A percentile compares a stretch with the other conserved stretches of the same genome.
These are phyloP conservation scores for Lyophyllum decastes DNA, from an alignment of 768 basidiomycete genomes.

Conservation along the genomic window DNA sequence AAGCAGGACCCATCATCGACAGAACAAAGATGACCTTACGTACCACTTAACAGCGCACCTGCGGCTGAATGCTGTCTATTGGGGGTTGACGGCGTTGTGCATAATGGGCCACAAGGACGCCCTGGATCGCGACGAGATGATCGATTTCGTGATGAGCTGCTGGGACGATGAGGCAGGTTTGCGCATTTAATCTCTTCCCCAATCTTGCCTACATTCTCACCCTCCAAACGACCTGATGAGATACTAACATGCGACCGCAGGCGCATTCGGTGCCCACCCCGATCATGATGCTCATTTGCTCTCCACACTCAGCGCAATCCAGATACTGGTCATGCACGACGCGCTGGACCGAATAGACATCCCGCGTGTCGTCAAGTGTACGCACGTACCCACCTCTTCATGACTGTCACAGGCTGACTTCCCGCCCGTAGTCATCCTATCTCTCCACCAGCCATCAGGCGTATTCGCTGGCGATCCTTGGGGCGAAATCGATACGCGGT, in stretches of 20 bases:
- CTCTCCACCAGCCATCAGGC: conserved; percentile 84
- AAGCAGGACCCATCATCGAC: background rate
- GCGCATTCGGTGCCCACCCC: conserved; percentile 91
- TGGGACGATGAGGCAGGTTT: conserved; percentile 90
- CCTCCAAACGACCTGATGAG: background rate
- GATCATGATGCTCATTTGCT: conserved; percentile 90
- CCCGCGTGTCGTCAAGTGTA: conserved; percentile 75
- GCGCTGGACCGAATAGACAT: conserved; percentile 73
- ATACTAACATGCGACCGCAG: conserved; percentile 39
- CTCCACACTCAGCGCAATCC: conserved; percentile 88
- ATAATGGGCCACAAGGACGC: conserved; percentile 81
- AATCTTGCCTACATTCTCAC: background rate
- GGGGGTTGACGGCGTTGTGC: conserved; percentile 89
- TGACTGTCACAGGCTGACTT: background rate
- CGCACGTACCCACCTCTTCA: conserved; percentile 22
- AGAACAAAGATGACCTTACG: conserved; percentile 81
- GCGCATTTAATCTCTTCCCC: conserved; percentile 13
- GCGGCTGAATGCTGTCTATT: conserved; percentile 94
- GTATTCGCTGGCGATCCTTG: conserved; percentile 88
- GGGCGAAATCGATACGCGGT: conserved; percentile 93
- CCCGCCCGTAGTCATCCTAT: conserved; percentile 65
- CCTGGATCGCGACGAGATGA: conserved; percentile 79
- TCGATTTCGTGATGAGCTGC: conserved; percentile 90
- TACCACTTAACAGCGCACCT: conserved; percentile 94
- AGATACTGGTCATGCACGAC: conserved; percentile 86